Base-by-base conservation (phyloP, 169 alveolate genomes). In the Plasmodium knowlesi region DNA sequence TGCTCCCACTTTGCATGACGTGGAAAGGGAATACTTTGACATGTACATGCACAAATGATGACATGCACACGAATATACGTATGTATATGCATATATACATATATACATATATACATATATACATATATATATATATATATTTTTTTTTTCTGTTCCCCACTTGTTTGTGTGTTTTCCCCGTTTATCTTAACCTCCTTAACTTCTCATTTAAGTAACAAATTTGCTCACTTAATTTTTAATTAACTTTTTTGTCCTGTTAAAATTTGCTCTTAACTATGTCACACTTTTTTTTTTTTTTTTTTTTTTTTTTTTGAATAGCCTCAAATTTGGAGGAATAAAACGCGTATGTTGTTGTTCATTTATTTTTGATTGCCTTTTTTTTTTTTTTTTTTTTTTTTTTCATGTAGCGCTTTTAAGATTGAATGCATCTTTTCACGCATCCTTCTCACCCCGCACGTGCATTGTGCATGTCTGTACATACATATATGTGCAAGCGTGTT, bases 1-100 rank as follows among this genome's bases (percentile, higher is more conserved):
- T 94, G 98, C 98, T 32, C 98, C 99, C 54, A 98, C 96, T 37
- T 83, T 98, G 76, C 99, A 98, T 89, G 98, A 97, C n/a, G 96
- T 98, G 72, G 99, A 98, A 94, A 97, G 97, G 94, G 98, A 97
- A 46, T 97, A 95, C 93, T 96, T 95, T 78, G 93, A 92, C 71
- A 89, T 93, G 34, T 95, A 94, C 50, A 16, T 10, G 30, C 25
- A 22, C 83, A 83, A 34, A 41, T 41, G 54, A 28, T 32, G 92
- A 34, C 53, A 67, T 22, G 37, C 1, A 22, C 34, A 22, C 19
- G 4, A 22, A 61, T 10, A 57, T 57, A n/a, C n/a, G 9, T 30
- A 30, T 46, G 61, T 41, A 19, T 12, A 10, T 50, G 5, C n/a
- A n/a, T n/a, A n/a, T n/a, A n/a, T n/a, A 9, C 30, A 10, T 89